Conservation (phyloP, 2,329 filamentous ascomycete genomes). For the Trichoderma asperellum region DNA sequence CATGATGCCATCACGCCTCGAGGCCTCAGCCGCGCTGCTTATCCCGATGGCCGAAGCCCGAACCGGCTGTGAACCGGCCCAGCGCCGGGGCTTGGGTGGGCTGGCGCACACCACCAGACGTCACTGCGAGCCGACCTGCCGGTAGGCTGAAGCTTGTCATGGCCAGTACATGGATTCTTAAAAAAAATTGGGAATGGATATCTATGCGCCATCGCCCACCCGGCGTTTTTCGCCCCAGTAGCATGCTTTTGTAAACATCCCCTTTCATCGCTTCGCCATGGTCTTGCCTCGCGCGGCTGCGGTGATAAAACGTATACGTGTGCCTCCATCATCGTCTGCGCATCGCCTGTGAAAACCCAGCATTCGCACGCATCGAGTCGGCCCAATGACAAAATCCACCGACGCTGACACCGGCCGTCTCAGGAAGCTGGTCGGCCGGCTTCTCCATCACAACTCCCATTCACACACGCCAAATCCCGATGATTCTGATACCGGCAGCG, state of each 20-base stretch:
- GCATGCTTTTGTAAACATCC: no score
- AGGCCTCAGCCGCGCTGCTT: conserved; percentile 2
- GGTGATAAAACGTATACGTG: neutral
- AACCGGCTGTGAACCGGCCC: conserved; percentile 9
- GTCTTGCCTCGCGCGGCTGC: neutral
- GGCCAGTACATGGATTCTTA: no score
- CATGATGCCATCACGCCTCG: conserved; percentile 20
- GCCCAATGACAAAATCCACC: conserved; percentile 22
- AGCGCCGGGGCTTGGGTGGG: conserved; percentile 13
- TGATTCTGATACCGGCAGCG: conserved; percentile 22
- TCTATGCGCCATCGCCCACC: conserved; percentile 13
- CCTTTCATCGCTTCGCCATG: conserved; percentile 1
- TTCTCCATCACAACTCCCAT: conserved; percentile 23
- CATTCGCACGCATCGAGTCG: neutral
- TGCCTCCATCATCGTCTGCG: neutral
- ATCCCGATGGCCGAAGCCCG: conserved; percentile 22
- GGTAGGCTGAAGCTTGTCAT: conserved; percentile 2
- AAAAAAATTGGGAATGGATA: neutral
- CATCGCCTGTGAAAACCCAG: neutral
- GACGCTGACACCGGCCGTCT: conserved; percentile 23
- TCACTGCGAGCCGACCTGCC: conserved; percentile 20
- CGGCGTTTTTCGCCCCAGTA: neutral
- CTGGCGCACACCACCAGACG: neutral
- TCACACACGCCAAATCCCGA: neutral
- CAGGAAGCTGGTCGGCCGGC: conserved; percentile 21